Conservation (phyloP, 208 protist species). For the Strigomonas galati region DNA sequence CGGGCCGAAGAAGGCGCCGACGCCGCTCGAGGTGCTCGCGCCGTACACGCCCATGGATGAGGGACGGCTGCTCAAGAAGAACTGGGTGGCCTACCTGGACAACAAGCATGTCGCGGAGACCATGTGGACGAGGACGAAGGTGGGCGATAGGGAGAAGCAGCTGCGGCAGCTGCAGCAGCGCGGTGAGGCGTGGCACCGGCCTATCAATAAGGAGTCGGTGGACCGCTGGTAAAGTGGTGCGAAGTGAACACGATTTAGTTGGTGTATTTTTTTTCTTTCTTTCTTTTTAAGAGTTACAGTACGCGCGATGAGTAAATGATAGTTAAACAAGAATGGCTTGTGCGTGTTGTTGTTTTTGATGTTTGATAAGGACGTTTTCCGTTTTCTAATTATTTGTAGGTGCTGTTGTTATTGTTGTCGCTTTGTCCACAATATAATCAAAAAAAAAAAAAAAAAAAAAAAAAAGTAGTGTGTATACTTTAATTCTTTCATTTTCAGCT, state of each 20-base stretch:
- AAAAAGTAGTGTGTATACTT: too few species aligned
- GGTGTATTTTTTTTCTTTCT: constrained; percentile 6
- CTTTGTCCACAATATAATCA: too few species aligned
- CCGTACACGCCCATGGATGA: constrained; percentile 92
- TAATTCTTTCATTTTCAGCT: neutral
- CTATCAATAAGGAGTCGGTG: constrained; percentile 64
- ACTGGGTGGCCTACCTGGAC: constrained; percentile 91
- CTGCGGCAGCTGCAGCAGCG: constrained; percentile 71
- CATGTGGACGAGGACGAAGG: constrained; percentile 80
- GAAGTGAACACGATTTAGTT: neutral
- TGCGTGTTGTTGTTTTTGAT: neutral
- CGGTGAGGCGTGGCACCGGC: constrained; percentile 86
- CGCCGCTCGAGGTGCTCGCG: constrained; percentile 73
- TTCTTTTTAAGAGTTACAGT: neutral
- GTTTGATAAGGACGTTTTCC: too few species aligned
- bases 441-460: too few species aligned
- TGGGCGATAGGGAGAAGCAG: constrained; percentile 78
- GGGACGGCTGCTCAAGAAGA: constrained; percentile 66
- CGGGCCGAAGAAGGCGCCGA: constrained; percentile 61
- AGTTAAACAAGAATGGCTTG: too few species aligned
- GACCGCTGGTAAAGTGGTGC: constrained; percentile 57
- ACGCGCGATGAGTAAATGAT: too few species aligned
- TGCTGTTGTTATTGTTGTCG: too few species aligned
- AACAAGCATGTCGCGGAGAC: constrained; percentile 90
- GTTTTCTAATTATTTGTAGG: too few species aligned